These are phyloP conservation scores for Pachysolen tannophilus DNA, from an alignment of 805 yeast species.

Conservation along the genomic window DNA sequence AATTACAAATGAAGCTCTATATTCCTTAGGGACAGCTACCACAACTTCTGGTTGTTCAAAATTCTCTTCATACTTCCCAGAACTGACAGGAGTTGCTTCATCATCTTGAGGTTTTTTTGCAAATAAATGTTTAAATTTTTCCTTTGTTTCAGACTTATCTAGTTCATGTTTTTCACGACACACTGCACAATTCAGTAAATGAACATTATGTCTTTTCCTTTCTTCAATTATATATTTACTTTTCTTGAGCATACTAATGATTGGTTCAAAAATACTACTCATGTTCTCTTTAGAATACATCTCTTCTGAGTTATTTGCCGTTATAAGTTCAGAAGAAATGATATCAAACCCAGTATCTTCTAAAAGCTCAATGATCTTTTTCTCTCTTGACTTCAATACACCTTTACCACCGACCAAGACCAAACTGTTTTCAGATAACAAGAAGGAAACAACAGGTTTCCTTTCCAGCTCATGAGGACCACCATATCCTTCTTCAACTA, in stretches of 20 bases:
- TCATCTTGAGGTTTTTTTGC: constrained; percentile 8
- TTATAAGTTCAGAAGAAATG: constrained; percentile 24
- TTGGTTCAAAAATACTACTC: constrained; percentile 12
- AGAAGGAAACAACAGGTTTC: constrained; percentile 15
- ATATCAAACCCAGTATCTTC: constrained; percentile 30
- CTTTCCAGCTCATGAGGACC: too few species aligned
- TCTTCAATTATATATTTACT: constrained; percentile 14
- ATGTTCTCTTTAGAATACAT: constrained; percentile 8
- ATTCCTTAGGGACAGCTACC: constrained; percentile 18
- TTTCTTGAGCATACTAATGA: constrained; percentile 12
- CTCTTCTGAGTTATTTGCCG: constrained; percentile 7
- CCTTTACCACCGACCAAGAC: constrained; percentile 18
- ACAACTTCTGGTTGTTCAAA: constrained; percentile 16
- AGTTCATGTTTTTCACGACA: constrained; percentile 34
- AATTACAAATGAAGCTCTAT: constrained; percentile 45
- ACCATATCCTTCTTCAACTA: constrained; percentile 5
- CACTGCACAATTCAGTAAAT: constrained; percentile 31
- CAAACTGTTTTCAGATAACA: constrained; percentile 20
- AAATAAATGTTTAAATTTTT: constrained; percentile 2
- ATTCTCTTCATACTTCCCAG: constrained; percentile 10
- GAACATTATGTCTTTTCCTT: constrained; percentile 20
- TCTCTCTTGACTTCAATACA: constrained; percentile 15
- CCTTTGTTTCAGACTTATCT: too few species aligned
- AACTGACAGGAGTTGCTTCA: constrained; percentile 11
- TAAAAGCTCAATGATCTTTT: constrained; percentile 20